A percentile compares a stretch with the other conserved stretches of the same genome.
These are phyloP conservation scores for Capsicum baccatum DNA, from an alignment of 257 asterid genomes.

Conservation along the genomic window DNA sequence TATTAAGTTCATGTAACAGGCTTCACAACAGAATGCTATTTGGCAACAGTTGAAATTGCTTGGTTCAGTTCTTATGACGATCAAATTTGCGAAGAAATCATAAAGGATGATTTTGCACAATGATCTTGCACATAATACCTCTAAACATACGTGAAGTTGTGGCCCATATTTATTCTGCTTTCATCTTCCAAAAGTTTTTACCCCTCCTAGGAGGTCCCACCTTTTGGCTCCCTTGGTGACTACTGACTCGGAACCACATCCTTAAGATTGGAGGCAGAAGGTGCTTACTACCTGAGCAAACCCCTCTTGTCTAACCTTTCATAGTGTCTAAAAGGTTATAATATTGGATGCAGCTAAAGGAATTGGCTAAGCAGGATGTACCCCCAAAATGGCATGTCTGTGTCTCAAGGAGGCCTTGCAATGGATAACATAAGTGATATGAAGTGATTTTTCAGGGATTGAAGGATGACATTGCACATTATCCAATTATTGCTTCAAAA, in stretches of 20 bases:
- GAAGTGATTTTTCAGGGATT: slow-evolving; percentile 3
- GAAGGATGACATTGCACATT: background rate
- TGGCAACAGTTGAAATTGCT: background rate
- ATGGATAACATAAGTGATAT: background rate
- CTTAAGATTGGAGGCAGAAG: too few species aligned
- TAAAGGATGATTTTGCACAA: background rate
- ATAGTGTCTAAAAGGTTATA: background rate
- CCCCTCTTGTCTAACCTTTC: background rate
- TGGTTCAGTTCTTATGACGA: background rate
- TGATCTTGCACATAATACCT: background rate
- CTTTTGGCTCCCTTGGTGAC: too few species aligned
- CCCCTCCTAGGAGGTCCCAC: too few species aligned
- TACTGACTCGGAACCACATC: too few species aligned
- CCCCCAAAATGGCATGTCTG: background rate
- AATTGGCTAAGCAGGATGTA: background rate
- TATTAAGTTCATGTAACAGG: slow-evolving; percentile 6
- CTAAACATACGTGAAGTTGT: slow-evolving; percentile 14
- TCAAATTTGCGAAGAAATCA: background rate
- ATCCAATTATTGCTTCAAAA: background rate
- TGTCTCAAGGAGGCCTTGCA: background rate
- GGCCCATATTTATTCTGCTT: background rate
- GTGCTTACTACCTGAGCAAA: too few species aligned
- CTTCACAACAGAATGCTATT: background rate
- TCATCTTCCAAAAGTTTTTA: background rate
- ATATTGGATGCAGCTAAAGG: background rate